A percentile compares a stretch with the other conserved stretches of the same genome.
Conservation (phyloP, 108 stramenopile species). For the Cyclotella choctawhatcheeana region DNA sequence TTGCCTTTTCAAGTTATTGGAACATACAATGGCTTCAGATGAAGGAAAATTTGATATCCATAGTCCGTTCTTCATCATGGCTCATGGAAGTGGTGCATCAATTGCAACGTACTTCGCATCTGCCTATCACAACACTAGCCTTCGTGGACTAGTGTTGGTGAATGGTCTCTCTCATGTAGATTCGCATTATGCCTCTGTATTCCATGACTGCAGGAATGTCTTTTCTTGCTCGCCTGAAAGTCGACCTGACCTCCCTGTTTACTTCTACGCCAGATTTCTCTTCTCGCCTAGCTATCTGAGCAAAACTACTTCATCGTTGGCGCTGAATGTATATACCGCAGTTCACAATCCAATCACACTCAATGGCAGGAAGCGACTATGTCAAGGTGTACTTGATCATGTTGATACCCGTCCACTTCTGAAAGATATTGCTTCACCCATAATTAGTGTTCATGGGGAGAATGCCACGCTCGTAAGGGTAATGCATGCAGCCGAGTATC, state of each 20-base stretch:
- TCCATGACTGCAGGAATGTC: conserved; percentile 91
- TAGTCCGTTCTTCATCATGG: conserved; percentile 76
- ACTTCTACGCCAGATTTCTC: conserved; percentile 88
- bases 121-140: conserved; percentile 49
- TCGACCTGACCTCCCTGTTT: conserved; percentile 89
- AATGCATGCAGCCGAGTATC: conserved; percentile 71
- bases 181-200: conserved; percentile 80
- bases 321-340: conserved; percentile 88
- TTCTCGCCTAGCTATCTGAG: conserved; percentile 78
- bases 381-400: conserved; percentile 73
- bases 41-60: conserved; percentile 64
- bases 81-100: conserved; percentile 79
- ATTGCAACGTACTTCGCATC: conserved; percentile 74
- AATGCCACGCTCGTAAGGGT: conserved; percentile 77
- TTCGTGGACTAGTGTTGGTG: conserved; percentile 69
- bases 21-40: conserved; percentile 56
- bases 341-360: conserved; percentile 88
- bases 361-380: conserved; percentile 75
- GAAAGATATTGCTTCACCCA: conserved; percentile 56
- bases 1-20: conserved; percentile 69
- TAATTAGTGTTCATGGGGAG: conserved; percentile 77
- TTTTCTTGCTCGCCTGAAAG: conserved; percentile 77
- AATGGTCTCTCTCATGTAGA: conserved; percentile 85
- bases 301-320: conserved; percentile 83
- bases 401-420: conserved; percentile 75